Conservation (phyloP, 73 alveolate genomes). For the Uronychia binucleata region DNA sequence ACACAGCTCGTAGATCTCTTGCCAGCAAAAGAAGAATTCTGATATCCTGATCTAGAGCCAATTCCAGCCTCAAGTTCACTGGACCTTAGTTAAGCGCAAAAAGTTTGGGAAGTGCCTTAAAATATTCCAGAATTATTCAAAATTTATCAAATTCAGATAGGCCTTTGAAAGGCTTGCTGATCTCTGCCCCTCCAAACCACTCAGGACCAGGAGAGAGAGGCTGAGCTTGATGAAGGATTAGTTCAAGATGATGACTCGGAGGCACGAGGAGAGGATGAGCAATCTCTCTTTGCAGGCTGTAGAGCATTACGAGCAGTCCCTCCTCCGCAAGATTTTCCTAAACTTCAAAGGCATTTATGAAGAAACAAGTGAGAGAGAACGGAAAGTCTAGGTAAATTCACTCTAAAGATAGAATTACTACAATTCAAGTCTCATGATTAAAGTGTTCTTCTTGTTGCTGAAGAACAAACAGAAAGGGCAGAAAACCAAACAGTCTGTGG, state of each 20-base stretch:
- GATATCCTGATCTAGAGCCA: too few species aligned
- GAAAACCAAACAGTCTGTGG: neutral
- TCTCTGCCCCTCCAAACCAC: neutral
- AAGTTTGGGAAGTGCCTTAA: neutral
- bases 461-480: neutral
- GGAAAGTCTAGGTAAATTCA: too few species aligned
- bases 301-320: neutral
- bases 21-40: too few species aligned
- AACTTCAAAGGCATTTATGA: neutral
- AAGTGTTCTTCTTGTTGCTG: neutral
- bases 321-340: neutral
- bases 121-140: too few species aligned
- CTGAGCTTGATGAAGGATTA: neutral
- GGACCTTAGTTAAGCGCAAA: neutral
- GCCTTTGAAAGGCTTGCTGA: neutral
- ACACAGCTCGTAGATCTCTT: too few species aligned
- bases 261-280: neutral
- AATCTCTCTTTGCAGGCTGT: neutral
- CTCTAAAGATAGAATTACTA: neutral
- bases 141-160: neutral
- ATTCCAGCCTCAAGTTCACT: neutral
- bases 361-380: neutral
- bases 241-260: neutral
- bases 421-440: neutral
- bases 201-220: neutral